Conservation (phyloP, 2,329 filamentous ascomycete genomes). For the Eutypa lata region DNA sequence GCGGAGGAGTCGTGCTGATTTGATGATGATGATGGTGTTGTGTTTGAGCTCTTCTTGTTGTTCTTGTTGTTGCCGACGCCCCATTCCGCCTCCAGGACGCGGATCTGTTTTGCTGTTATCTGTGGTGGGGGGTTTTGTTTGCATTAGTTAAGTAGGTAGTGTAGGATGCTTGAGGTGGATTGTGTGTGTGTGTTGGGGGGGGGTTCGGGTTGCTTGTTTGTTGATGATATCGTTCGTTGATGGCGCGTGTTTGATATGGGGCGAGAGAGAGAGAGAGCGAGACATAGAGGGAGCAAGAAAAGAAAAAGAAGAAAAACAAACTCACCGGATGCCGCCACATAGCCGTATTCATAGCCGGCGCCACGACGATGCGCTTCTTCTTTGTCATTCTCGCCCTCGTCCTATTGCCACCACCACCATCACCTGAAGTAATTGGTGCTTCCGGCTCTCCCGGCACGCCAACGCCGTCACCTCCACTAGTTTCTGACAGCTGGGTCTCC, state of each 20-base stretch:
- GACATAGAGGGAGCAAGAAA: neutral
- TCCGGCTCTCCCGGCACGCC: neutral
- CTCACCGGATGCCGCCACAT: conserved; percentile 83
- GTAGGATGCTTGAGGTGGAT: too few species aligned
- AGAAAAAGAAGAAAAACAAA: neutral
- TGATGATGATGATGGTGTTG: too few species aligned
- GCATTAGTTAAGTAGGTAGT: too few species aligned
- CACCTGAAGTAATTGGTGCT: neutral
- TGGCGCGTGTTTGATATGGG: too few species aligned
- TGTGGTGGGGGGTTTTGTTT: neutral
- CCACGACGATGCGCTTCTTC: conserved; percentile 70
- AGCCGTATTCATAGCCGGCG: conserved; percentile 81
- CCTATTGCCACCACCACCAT: conserved; percentile 2
- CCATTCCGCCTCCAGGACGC: conserved; percentile 72
- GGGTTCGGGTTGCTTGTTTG: neutral
- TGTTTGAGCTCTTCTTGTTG: neutral
- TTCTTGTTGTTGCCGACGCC: conserved; percentile 36
- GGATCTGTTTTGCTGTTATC: conserved; percentile 65
- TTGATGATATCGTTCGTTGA: too few species aligned
- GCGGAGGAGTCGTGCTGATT: neutral
- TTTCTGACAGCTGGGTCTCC: neutral
- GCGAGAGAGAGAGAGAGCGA: too few species aligned
- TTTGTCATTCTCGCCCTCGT: conserved; percentile 19
- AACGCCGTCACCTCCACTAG: neutral
- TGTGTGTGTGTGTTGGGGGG: neutral